Base-by-base conservation (phyloP, 1,139 yeast species). In the Diutina sp. region DNA sequence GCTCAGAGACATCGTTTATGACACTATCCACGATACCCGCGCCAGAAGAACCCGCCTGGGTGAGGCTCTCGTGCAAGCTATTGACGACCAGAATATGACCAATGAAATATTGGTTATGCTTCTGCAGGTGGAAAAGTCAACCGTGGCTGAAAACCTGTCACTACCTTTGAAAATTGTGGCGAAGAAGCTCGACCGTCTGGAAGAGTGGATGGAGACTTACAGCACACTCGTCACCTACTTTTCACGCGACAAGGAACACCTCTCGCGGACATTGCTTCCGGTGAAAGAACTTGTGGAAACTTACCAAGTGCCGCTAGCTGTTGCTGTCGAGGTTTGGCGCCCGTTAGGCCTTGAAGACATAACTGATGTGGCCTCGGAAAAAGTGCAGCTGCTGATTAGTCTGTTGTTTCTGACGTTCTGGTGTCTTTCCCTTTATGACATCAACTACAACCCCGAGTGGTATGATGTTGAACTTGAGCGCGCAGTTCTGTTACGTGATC, bases 271-370 rank as follows among this genome's bases (percentile, higher is more conserved):
- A 16, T 70, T 87, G 61, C 61, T 79, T 1, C 67, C 84, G 0
- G 67, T 85, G 28, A 67, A 72, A 2, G 77, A 73, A 5, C 71
- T 90, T 52, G 67, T 78, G 8, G 63, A 66, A 7, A 70, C 74
- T 1, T 86, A 77, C 63, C 75, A 78, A 3, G 76, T 90, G 3
- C 76, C 83, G 3, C 73, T 84, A 0, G 76, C 78, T 45, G 87
- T 93, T 89, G 85, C 85, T 0, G 90, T 87, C 69, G 90, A 86
- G 59, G 65, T 90, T 1, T 89, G 96, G 96, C 78, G 97, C 64
- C 74, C 76, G 58, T 64, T 45, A 55, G 55, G 60, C 58, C 41
- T 58, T 55, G 6, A 50, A 25, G 44, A 6, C 12, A 48, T 60
- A 12, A 50, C 52, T 8, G 44, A 54, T 6, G 45, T 28, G 8